These are phyloP conservation scores for Pichia gijzeniarum DNA, from an alignment of 805 yeast species.

Conservation along the genomic window DNA sequence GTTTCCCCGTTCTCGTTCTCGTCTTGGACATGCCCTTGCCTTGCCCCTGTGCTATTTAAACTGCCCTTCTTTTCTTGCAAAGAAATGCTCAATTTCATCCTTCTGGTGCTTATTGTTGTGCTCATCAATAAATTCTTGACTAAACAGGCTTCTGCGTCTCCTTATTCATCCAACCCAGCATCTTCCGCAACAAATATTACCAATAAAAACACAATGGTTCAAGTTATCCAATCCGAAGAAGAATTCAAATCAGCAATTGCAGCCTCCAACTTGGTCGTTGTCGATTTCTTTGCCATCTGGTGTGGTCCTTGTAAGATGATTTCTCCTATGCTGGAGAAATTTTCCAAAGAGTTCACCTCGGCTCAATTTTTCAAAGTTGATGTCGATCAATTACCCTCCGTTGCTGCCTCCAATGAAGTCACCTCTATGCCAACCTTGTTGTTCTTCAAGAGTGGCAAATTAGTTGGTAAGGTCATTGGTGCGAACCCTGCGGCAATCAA, in stretches of 20 bases:
- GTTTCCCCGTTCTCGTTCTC: too few relatives aligned
- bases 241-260: slow-evolving; percentile 66
- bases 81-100: slow-evolving; percentile 22
- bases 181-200: slow-evolving; percentile 1
- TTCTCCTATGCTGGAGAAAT: slow-evolving; percentile 86
- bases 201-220: slow-evolving; percentile 39
- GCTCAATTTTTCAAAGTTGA: slow-evolving; percentile 86
- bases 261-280: slow-evolving; percentile 67
- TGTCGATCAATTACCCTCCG: slow-evolving; percentile 74
- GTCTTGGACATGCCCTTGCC: too few relatives aligned
- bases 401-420: slow-evolving; percentile 61
- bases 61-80: background rate
- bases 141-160: slow-evolving; percentile 9
- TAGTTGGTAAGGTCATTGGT: slow-evolving; percentile 76
- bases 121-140: slow-evolving; percentile 23
- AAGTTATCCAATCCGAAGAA: slow-evolving; percentile 35
- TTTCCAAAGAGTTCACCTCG: slow-evolving; percentile 56
- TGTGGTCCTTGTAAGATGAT: slow-evolving; percentile 99
- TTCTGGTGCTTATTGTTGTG: slow-evolving; percentile 24
- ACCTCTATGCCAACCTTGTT: slow-evolving; percentile 57
- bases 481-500: slow-evolving; percentile 84
- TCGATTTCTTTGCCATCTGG: slow-evolving; percentile 97
- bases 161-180: slow-evolving; percentile 4
- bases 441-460: slow-evolving; percentile 77
- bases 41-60: background rate